Evolutionary conservation across 208 protist species (phyloP).

Genomic region (Histomonas meleagridis): DNA sequence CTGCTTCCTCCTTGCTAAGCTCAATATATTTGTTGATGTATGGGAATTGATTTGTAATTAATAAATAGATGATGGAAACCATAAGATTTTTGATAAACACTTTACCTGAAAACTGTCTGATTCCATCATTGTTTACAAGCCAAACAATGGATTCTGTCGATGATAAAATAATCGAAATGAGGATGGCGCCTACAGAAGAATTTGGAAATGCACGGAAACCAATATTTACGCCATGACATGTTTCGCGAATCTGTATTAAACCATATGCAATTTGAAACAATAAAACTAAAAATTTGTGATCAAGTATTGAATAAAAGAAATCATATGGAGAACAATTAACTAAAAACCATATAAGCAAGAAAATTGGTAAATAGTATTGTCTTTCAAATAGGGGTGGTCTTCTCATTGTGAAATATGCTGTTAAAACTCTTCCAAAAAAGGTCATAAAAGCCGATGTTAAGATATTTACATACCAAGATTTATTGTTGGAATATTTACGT

Average conservation of each 20-base stretch:
- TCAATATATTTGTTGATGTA: too few species aligned
- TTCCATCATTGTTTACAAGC: not conserved
- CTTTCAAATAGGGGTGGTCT: not conserved
- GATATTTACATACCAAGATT: not conserved
- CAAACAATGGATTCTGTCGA: not conserved
- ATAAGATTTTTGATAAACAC: not conserved
- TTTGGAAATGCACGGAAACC: not conserved
- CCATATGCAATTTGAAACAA: not conserved
- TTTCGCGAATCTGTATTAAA: not conserved
- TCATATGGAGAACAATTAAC: not conserved
- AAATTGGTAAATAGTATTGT: not conserved
- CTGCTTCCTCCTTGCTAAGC: too few species aligned
- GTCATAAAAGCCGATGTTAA: not conserved
- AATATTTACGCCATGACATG: not conserved
- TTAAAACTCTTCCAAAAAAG: not conserved
- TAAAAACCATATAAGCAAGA: not conserved
- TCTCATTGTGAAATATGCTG: not conserved
- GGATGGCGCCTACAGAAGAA: not conserved
- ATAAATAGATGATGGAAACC: not conserved
- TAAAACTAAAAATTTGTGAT: not conserved
- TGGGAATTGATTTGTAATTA: too few species aligned
- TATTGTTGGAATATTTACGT: not conserved
- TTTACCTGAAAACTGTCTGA: not conserved
- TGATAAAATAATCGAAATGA: not conserved
- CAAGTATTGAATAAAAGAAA: not conserved